Percentiles rank a stretch among this genome's conserved stretches.
These are phyloP conservation scores for Silene latifolia DNA, from an alignment of 148 eudicot genomes.

Conservation along the genomic window DNA sequence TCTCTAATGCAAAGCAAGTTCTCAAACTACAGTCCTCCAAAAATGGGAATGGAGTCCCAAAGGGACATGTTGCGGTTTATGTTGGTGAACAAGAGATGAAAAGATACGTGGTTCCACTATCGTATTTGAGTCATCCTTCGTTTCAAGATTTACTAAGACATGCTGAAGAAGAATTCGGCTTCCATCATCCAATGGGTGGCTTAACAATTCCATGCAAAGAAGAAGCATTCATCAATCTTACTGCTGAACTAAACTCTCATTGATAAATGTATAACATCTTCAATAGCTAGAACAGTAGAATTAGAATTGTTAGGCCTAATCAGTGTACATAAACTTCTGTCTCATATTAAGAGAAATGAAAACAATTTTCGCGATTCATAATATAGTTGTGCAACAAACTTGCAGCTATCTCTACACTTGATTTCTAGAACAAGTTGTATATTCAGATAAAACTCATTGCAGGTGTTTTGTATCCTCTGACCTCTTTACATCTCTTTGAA, in stretches of 20 bases:
- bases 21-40: constrained; percentile 16
- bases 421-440: neutral
- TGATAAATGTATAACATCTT: neutral
- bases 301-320: constrained; percentile 4
- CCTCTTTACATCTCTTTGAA: neutral
- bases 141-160: constrained; percentile 42
- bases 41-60: constrained; percentile 32
- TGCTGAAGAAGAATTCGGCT: constrained; percentile 60
- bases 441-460: too few species aligned
- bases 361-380: neutral
- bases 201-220: constrained; percentile 56
- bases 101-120: constrained; percentile 47
- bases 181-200: constrained; percentile 51
- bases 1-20: constrained; percentile 25
- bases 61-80: constrained; percentile 57
- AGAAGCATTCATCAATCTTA: constrained; percentile 38
- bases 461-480: neutral
- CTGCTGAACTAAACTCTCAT: constrained; percentile 17
- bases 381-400: neutral
- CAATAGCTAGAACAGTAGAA: neutral
- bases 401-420: neutral
- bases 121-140: constrained; percentile 51
- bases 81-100: constrained; percentile 48
- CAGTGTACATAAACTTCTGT: neutral
- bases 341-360: neutral